Evolutionary conservation across 1,139 yeast species (phyloP).

Genomic region (Candida sp.): DNA sequence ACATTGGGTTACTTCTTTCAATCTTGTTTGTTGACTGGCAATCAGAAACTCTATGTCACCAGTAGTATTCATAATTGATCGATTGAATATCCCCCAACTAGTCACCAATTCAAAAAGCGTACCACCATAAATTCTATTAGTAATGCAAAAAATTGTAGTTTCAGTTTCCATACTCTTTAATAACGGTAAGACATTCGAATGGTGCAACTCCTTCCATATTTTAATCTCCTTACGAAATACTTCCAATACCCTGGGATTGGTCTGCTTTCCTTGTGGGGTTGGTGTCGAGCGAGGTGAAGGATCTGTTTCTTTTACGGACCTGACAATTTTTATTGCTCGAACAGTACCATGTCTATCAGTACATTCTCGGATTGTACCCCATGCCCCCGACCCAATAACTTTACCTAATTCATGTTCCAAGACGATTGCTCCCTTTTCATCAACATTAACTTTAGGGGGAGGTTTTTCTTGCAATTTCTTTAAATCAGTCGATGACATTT

Average conservation of each 20-base stretch:
- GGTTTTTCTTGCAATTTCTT: constrained; percentile 19
- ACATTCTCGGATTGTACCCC: constrained; percentile 88
- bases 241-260: constrained; percentile 30
- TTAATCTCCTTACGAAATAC: constrained; percentile 69
- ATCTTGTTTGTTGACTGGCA: constrained; percentile 20
- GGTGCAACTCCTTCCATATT: constrained; percentile 70
- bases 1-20: constrained; percentile 16
- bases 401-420: constrained; percentile 65
- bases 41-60: constrained; percentile 32
- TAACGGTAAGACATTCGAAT: constrained; percentile 63
- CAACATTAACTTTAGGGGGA: constrained; percentile 35
- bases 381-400: constrained; percentile 88
- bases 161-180: constrained; percentile 59
- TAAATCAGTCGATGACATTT: constrained; percentile 37
- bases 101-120: constrained; percentile 76
- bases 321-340: constrained; percentile 77
- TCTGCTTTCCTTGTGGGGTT: constrained; percentile 5
- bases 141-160: constrained; percentile 67
- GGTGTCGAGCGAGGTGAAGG: constrained; percentile 8
- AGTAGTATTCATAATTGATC: constrained; percentile 20
- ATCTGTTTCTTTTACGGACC: constrained; percentile 31
- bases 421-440: constrained; percentile 61
- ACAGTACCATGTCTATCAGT: constrained; percentile 36
- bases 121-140: constrained; percentile 73
- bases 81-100: constrained; percentile 53